Percentiles rank a stretch among this genome's conserved stretches.
Evolutionary conservation across 2,329 filamentous ascomycete genomes (phyloP).

Genomic region (Teratosphaeria nubilosa): DNA sequence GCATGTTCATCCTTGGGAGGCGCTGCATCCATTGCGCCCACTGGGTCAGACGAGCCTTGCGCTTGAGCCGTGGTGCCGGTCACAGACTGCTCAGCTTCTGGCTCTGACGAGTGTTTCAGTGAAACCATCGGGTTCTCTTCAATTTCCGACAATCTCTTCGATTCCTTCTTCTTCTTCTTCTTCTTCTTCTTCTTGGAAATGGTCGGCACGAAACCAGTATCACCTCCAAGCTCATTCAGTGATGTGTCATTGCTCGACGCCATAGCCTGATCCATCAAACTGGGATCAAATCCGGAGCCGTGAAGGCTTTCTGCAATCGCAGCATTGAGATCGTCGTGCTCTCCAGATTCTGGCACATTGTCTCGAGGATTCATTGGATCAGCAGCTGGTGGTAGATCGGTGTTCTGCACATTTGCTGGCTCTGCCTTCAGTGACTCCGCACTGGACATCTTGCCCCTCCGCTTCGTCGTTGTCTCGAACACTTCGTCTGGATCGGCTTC

Average conservation of each 20-base stretch:
- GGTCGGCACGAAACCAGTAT: neutral
- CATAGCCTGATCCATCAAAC: slow-evolving; percentile 28
- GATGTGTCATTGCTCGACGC: slow-evolving; percentile 19
- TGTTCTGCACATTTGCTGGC: neutral
- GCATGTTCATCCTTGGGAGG: neutral
- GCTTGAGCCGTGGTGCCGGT: neutral
- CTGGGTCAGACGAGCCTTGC: too few relatives aligned
- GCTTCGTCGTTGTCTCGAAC: slow-evolving; percentile 17
- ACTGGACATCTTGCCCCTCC: slow-evolving; percentile 24
- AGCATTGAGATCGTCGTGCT: slow-evolving; percentile 22
- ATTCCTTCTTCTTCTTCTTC: neutral
- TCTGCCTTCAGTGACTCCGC: slow-evolving; percentile 1
- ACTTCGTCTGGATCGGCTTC: slow-evolving; percentile 26
- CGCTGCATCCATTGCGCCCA: neutral
- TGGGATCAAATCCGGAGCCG: slow-evolving; percentile 24
- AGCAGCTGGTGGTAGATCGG: neutral
- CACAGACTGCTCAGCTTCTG: neutral
- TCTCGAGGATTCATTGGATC: neutral
- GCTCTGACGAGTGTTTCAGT: neutral
- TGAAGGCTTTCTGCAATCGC: slow-evolving; percentile 27
- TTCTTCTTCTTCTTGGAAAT: neutral
- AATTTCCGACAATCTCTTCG: neutral
- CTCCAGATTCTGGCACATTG: neutral
- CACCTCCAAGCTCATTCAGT: slow-evolving; percentile 6
- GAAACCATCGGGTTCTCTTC: neutral